phyloP scores from a whole-genome alignment of 1,284 basidiomycete genomes.

The Mycena citricolor region DNA sequence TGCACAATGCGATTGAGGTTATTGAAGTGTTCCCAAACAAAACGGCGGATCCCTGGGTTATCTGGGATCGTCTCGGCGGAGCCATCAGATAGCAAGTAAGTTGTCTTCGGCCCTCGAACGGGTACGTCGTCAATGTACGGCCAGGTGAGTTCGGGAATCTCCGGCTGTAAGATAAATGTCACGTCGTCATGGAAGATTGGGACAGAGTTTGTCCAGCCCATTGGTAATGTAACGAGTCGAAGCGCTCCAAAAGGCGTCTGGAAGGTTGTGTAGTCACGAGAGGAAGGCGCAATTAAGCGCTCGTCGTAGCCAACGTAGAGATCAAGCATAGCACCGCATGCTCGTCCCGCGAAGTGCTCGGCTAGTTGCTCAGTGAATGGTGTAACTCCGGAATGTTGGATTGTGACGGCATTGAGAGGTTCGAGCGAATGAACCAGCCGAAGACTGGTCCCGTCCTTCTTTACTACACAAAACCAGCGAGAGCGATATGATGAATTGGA shows the following conservation, averaged over 20 bases:
- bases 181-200: slow-evolving; percentile 32
- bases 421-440: slow-evolving; percentile 32
- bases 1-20: slow-evolving; percentile 30
- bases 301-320: slow-evolving; percentile 28
- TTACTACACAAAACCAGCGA: slow-evolving; percentile 37
- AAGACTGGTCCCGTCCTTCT: slow-evolving; percentile 36
- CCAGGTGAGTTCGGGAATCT: slow-evolving; percentile 26
- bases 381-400: slow-evolving; percentile 29
- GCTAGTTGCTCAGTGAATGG: slow-evolving; percentile 26
- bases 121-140: slow-evolving; percentile 31
- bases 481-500: slow-evolving; percentile 38
- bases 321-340: slow-evolving; percentile 26
- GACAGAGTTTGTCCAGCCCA: slow-evolving; percentile 34
- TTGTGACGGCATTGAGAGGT: slow-evolving; percentile 34
- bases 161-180: slow-evolving; percentile 27
- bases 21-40: slow-evolving; percentile 29
- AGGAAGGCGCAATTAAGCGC: slow-evolving; percentile 19
- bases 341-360: slow-evolving; percentile 24
- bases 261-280: slow-evolving; percentile 29
- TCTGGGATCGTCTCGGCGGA: slow-evolving; percentile 22
- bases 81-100: slow-evolving; percentile 25
- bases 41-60: slow-evolving; percentile 25
- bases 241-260: slow-evolving; percentile 28
- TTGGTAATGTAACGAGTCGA: slow-evolving; percentile 28
- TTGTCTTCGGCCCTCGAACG: slow-evolving; percentile 25